Evolutionary conservation across 169 alveolate genomes (phyloP), one percentile per base, ranked within the genome.

Genomic region (Cryptosporidium ubiquitum): DNA sequence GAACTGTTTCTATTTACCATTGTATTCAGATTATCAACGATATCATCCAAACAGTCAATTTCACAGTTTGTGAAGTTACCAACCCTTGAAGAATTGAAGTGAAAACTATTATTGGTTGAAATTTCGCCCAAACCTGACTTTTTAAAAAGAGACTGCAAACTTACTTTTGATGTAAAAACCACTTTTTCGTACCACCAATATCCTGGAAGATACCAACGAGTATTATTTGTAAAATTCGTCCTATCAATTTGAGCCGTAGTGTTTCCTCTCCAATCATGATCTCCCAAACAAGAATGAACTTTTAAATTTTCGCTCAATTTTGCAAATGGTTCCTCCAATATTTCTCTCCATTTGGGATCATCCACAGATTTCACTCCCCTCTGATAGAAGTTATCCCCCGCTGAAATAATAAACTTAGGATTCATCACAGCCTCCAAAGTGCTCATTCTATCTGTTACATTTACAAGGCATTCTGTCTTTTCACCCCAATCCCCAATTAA

Each of bases 401-500:
- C 89, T 0, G 89, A 58, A 26, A 79, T 12, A 16, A 79, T 61
- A 33, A 79, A 79, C 69, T 61, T 35, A 5, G 89, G 89, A 9
- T 79, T 79, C 68, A 79, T 40, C 4, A 5, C 29, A 7, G 49
- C 39, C 20, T 55, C 31, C 12, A 79, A 39, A 29, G 44, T n/a
- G 9, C 40, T 39, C 89, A 79, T 79, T 31, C 16, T 40, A 9
- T 29, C 14, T 14, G 75, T 79, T 31, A 79, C 42, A 10, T 57
- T 49, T 29, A 26, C 6, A 23, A 61, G 66, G 68, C 89, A 79
- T 1, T 40, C 68, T 3, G 75, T 79, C 33, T 26, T 64, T 61
- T 79, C 68, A 18, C 89, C 89, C 89, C 89, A 79, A 29, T 79
- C 89, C 18, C 79, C 89, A 44, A 79, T 79, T 42, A 64, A 61